Percentiles rank a stretch among this genome's conserved stretches.
phyloP scores from a whole-genome alignment of 2,329 filamentous ascomycete species.

The Colletotrichum sp. region DNA sequence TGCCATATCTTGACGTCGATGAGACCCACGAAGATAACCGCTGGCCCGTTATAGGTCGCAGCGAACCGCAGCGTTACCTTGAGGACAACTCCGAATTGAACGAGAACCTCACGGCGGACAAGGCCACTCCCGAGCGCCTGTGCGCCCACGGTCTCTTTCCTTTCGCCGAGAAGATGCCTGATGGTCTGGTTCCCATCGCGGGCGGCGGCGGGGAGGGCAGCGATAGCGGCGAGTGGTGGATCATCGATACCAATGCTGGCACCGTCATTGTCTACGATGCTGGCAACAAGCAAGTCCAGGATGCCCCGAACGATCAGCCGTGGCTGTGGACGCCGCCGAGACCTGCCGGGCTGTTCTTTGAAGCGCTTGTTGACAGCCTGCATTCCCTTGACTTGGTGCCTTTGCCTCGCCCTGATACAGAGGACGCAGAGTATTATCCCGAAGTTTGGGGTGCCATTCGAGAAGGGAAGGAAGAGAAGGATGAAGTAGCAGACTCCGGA shows the following conservation, averaged over 20 bases:
- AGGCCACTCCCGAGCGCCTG: neutral
- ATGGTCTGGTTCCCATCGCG: neutral
- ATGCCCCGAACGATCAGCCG: neutral
- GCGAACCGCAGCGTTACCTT: neutral
- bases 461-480: neutral
- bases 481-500: accelerated
- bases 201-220: neutral
- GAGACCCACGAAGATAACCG: neutral
- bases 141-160: neutral
- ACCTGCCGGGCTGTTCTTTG: neutral
- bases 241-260: neutral
- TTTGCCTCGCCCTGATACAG: neutral
- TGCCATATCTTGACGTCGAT: neutral
- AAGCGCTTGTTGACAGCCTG: neutral
- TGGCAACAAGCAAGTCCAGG: neutral
- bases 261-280: neutral
- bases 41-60: neutral
- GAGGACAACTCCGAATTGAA: neutral
- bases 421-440: neutral
- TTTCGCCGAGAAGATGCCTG: neutral
- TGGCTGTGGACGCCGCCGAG: neutral
- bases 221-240: neutral
- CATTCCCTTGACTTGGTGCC: neutral
- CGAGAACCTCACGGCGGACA: neutral
- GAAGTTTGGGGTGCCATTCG: neutral